A percentile compares a stretch with the other conserved stretches of the same genome.
Evolutionary conservation across 768 basidiomycete genomes (phyloP).

Genomic region (Boletus sp.): DNA sequence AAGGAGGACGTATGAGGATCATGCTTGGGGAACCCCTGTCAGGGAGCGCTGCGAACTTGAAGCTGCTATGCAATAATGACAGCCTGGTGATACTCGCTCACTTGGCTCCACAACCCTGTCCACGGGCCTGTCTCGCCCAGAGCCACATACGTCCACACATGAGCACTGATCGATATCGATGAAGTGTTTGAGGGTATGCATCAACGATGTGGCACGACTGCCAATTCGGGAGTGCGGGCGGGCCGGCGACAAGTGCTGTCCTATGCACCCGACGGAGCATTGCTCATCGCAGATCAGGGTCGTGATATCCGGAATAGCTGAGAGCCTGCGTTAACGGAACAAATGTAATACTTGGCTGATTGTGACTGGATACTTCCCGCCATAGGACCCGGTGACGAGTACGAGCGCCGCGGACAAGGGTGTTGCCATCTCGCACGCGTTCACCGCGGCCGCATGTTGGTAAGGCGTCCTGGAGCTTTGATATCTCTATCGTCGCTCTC

Average conservation of each 20-base stretch:
- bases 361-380: neutral
- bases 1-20: conserved; percentile 6
- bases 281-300: conserved; percentile 16
- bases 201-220: neutral
- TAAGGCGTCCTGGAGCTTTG: neutral
- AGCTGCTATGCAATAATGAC: neutral
- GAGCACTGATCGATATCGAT: neutral
- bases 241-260: neutral
- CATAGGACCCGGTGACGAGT: neutral
- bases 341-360: neutral
- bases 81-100: neutral
- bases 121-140: neutral
- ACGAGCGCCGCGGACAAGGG: conserved; percentile 15
- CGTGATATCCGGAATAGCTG: conserved; percentile 4
- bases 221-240: neutral
- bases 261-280: neutral
- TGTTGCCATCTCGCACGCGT: conserved; percentile 7
- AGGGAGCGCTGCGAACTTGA: neutral
- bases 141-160: neutral
- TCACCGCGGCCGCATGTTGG: conserved; percentile 19
- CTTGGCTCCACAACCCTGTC: neutral
- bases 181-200: neutral
- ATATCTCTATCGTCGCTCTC: conserved; percentile 1
- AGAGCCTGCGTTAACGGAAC: neutral
- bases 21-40: neutral